Evolutionary conservation across 257 asterid genomes (phyloP), one percentile per base, ranked within the genome.

Genomic region (Gentiana macrophylla): DNA sequence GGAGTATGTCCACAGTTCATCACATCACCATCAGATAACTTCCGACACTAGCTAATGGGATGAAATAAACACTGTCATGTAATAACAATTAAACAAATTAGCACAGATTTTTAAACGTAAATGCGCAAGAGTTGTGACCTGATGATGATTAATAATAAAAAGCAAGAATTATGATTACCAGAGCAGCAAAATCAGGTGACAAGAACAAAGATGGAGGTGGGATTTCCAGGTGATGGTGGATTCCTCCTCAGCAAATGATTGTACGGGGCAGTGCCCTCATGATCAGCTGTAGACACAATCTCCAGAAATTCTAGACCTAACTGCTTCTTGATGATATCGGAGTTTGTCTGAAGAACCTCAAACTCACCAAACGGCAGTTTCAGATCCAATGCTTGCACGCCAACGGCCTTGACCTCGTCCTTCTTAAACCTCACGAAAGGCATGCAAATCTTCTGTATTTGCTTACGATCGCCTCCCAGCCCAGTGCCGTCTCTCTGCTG

Each of bases 351-450:
- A 4, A 91, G 91, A 59, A 91, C 97, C 52, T 81, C 90, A 35
- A 83, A 70, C 73, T 91, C 97, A 32, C 94, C 91, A 43, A 91
- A 91, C 24, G 97, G 98, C 50, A 88, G 75, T 75, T 62, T 87
- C 78, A 85, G 57, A 37, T 83, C 93, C 72, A 91, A 57, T 2
- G 95, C 95, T 12, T 88, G 90, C 35, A 65, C 81, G 15, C 98
- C 95, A 5, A 88, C 90, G 0, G 76, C 61, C 69, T 61, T 77
- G 9, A 74, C 95, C 67, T 91, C 97, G 32, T 79, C 86, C 68
- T 88, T 87, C 77, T 88, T 91, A 79, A 81, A 81, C 84, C 91
- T 91, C 80, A 91, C 57, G 63, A 91, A 91, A 3, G 95, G 94
- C 98, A 84, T 87, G 53, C 97, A 87, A 1, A 66, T 77, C 78